These are phyloP conservation scores for Rhizoclosmatium globosum DNA, from an alignment of 192 early-diverging fungal genomes.

Conservation along the genomic window DNA sequence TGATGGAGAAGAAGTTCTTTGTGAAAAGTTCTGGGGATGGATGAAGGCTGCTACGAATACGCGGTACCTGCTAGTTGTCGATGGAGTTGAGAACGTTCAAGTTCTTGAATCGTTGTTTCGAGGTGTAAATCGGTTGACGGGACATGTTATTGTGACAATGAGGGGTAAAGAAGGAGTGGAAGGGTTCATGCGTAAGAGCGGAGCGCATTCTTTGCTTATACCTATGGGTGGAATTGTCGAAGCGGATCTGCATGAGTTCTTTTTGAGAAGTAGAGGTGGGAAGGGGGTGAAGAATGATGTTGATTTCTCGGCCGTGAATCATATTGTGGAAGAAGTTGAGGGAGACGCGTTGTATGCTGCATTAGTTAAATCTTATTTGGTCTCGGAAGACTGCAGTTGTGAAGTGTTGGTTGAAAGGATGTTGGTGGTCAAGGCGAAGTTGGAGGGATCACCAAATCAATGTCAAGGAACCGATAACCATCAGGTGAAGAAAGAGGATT, in stretches of 20 bases:
- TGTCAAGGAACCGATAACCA: too few species aligned
- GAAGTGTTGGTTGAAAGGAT: neutral
- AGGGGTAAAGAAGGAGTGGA: neutral
- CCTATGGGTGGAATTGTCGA: constrained; percentile 5
- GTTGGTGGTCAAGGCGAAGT: constrained; percentile 1
- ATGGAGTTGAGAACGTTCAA: neutral
- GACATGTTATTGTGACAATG: constrained; percentile 23
- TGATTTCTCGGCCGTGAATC: neutral
- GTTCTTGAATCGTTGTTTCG: constrained; percentile 11
- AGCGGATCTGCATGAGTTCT: constrained; percentile 1
- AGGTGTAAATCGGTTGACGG: neutral
- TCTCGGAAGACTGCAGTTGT: neutral
- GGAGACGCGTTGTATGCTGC: constrained; percentile 3
- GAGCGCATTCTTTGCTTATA: neutral
- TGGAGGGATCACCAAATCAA: neutral
- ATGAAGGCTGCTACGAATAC: neutral
- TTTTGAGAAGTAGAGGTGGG: constrained; percentile 8
- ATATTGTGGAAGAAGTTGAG: neutral
- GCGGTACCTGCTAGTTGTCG: constrained; percentile 6
- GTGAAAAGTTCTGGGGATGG: constrained; percentile 7
- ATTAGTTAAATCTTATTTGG: neutral
- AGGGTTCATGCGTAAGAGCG: neutral
- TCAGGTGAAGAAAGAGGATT: neutral
- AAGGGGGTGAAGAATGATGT: neutral
- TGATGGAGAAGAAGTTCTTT: neutral